These are phyloP conservation scores for Euphorbia pulcherrima DNA, from an alignment of 345 rosid genomes.

Conservation along the genomic window DNA sequence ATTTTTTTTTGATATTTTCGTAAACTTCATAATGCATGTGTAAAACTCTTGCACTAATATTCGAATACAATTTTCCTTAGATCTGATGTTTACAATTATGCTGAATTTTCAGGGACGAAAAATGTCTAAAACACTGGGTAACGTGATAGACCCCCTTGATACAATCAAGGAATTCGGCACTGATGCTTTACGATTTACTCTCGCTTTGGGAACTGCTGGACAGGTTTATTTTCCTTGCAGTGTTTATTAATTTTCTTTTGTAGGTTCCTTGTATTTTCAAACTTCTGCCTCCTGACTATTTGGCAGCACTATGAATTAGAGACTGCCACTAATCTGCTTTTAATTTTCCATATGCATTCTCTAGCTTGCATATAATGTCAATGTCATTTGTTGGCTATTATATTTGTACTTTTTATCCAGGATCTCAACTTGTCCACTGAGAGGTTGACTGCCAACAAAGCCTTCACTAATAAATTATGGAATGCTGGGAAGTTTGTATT, in stretches of 20 bases:
- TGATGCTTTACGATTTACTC: constrained; percentile 85
- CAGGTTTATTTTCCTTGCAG: constrained; percentile 56
- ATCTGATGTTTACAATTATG: not conserved
- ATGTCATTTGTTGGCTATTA: constrained; percentile 20
- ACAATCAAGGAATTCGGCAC: constrained; percentile 91
- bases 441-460: constrained; percentile 90
- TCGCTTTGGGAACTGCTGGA: constrained; percentile 96
- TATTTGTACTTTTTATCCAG: constrained; percentile 42
- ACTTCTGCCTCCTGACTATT: constrained; percentile 1
- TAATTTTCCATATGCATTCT: constrained; percentile 13
- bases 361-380: constrained; percentile 15
- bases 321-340: constrained; percentile 5
- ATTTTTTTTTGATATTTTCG: not conserved
- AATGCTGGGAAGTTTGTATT: constrained; percentile 96
- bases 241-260: not conserved
- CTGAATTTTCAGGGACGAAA: constrained; percentile 69
- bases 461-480: constrained; percentile 95
- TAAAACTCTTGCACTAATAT: not conserved
- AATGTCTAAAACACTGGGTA: constrained; percentile 93
- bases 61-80: not conserved
- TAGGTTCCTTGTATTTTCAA: not conserved
- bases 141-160: constrained; percentile 89
- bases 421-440: constrained; percentile 90
- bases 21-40: not conserved
- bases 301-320: not conserved